Base-by-base conservation (phyloP, 2,329 filamentous ascomycete genomes). In the Harringtonia aguacate region DNA sequence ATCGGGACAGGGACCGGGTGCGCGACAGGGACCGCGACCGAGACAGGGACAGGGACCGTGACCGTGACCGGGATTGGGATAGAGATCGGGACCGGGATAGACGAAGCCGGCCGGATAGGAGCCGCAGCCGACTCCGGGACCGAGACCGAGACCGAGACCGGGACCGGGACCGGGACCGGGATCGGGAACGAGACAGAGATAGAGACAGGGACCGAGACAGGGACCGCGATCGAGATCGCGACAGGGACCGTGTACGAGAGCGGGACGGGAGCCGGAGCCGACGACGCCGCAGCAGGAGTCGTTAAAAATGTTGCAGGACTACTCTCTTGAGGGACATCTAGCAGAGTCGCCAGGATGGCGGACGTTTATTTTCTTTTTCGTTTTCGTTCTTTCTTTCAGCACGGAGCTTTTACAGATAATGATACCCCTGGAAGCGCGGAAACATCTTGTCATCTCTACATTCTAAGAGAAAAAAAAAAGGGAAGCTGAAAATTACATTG, bases 1-100 rank as follows among this genome's bases (percentile, higher is more conserved):
- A 54, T 17, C 30, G 49, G 8, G 41, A 48, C 35, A 35, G 51
- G 3, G 47, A 48, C n/a, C 36, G 52, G 1, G 46, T 50, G 28
- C 36, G 52, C 1, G 41, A 39, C 15, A n/a, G 46, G 1, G 42
- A 46, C 28, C 28, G 46, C 14, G 54, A 55, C n/a, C 49, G 51
- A n/a, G 54, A 55, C 17, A 41, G 49, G 22, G 42, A 61, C 24
- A 50, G 55, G 22, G 52, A 60, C 38, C 55, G 61, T 17, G 55
- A 54, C 12, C 45, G 54, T 36, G 58, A 63, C 22, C 55, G 44
- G 18, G 39, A 34, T 28, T 20, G 39, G 6, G 44, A 42, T 22
- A 15, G 30, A 15, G 44, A 42, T 21, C 34, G 44, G 35, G 52
- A 14, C 2, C 49, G 50, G 9, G 47, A 60, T 41, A 55, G 60